These are phyloP conservation scores for Ascochyta clinopodiicola DNA, from an alignment of 2,329 filamentous ascomycete genomes.

Conservation along the genomic window DNA sequence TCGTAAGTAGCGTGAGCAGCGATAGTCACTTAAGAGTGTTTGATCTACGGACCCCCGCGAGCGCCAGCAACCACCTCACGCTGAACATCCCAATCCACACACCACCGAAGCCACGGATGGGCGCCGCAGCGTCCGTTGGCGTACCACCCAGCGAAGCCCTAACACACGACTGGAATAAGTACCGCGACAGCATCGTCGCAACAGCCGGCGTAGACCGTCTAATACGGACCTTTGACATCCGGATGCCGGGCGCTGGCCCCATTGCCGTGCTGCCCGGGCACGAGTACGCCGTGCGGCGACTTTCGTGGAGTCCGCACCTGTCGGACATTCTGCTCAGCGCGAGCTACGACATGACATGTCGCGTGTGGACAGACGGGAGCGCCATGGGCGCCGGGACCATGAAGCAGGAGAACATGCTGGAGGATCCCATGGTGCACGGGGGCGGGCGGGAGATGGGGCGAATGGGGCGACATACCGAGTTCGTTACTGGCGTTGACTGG, in stretches of 20 bases:
- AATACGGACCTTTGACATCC: conserved; percentile 89
- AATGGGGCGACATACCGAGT: conserved; percentile 95
- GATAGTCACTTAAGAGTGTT: conserved; percentile 91
- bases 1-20: conserved; percentile 86
- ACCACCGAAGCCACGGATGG: conserved; percentile 60
- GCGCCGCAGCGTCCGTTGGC: conserved; percentile 48
- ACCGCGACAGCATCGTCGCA: conserved; percentile 82
- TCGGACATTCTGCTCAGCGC: conserved; percentile 84
- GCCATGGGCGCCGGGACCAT: conserved; percentile 51
- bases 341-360: conserved; percentile 97
- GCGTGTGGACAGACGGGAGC: conserved; percentile 88
- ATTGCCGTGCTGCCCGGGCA: conserved; percentile 80
- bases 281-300: conserved; percentile 83
- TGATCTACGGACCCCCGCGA: conserved; percentile 85
- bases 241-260: conserved; percentile 75
- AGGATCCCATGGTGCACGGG: conserved; percentile 49
- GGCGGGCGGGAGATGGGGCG: conserved; percentile 77
- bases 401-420: conserved; percentile 43
- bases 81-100: conserved; percentile 84
- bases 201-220: conserved; percentile 87
- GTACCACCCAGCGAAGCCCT: conserved; percentile 79
- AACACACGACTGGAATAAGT: conserved; percentile 99
- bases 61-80: conserved; percentile 85
- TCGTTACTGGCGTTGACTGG: conserved; percentile 96
- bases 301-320: conserved; percentile 95